Evolutionary conservation across 2,329 filamentous ascomycete genomes (phyloP).

Genomic region (Pyrenochaeta sp.): DNA sequence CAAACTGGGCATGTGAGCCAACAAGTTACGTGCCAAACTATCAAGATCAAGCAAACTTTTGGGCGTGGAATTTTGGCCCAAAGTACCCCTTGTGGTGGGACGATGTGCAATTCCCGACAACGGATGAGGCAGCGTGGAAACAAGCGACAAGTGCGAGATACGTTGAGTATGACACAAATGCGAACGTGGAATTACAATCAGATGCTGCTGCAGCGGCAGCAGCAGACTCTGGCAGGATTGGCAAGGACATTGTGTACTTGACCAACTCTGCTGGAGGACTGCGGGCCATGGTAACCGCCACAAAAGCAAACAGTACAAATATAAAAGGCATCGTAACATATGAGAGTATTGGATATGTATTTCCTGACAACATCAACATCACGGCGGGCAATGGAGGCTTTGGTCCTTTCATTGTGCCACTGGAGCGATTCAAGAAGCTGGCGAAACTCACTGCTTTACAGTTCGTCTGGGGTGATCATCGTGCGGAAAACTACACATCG

Average conservation of each 20-base stretch:
- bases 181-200: slow-evolving; percentile 30
- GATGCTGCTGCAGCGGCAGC: slow-evolving; percentile 32
- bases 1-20: slow-evolving; percentile 32
- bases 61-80: slow-evolving; percentile 34
- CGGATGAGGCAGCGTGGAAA: slow-evolving; percentile 26
- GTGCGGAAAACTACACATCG: slow-evolving; percentile 23
- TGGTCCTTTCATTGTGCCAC: slow-evolving; percentile 30
- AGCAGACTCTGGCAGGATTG: slow-evolving; percentile 31
- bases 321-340: slow-evolving; percentile 38
- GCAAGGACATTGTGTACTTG: slow-evolving; percentile 31
- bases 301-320: slow-evolving; percentile 30
- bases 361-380: slow-evolving; percentile 31
- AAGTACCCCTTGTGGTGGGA: slow-evolving; percentile 27
- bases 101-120: slow-evolving; percentile 32
- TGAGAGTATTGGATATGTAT: slow-evolving; percentile 37
- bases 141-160: slow-evolving; percentile 34
- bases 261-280: slow-evolving; percentile 35
- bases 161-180: slow-evolving; percentile 31
- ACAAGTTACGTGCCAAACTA: slow-evolving; percentile 22
- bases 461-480: slow-evolving; percentile 37
- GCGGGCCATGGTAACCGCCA: slow-evolving; percentile 29
- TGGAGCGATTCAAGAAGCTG: slow-evolving; percentile 33
- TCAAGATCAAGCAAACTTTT: slow-evolving; percentile 32
- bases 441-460: slow-evolving; percentile 25
- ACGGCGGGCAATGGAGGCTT: slow-evolving; percentile 30